Evolutionary conservation across 202 grass and related monocot genomes (phyloP).

Genomic region (Zoysia matrella): DNA sequence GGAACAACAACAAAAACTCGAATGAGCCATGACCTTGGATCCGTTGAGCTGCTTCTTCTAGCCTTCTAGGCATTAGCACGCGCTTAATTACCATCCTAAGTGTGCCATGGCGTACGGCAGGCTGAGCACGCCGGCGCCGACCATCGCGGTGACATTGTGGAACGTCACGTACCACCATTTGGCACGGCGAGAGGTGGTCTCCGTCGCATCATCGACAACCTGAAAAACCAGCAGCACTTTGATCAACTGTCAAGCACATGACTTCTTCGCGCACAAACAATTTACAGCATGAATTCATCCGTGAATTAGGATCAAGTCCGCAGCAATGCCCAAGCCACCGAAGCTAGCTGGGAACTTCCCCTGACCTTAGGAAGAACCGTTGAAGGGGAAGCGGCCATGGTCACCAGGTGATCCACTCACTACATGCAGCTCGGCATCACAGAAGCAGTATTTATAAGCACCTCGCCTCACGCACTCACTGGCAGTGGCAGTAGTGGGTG

Average conservation of each 20-base stretch:
- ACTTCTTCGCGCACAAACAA: too few relatives aligned
- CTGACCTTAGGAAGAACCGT: conserved; percentile 63
- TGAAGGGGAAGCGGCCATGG: conserved; percentile 58
- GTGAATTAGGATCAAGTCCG: neutral
- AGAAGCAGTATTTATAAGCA: conserved; percentile 32
- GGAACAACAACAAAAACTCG: too few relatives aligned
- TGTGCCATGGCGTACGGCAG: conserved; percentile 74
- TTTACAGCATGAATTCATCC: neutral
- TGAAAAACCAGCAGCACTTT: too few relatives aligned
- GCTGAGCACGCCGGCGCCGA: conserved; percentile 86
- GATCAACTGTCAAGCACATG: too few relatives aligned
- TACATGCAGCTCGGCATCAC: neutral
- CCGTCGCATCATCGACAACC: conserved; percentile 39
- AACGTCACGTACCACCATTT: conserved; percentile 99
- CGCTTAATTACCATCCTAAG: too few relatives aligned
- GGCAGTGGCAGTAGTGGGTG: neutral
- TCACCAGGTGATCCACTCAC: too few relatives aligned
- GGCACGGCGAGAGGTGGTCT: conserved; percentile 51
- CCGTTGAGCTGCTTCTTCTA: too few relatives aligned
- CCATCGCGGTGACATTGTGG: conserved; percentile 99
- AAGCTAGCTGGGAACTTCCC: neutral
- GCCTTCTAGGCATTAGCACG: too few relatives aligned
- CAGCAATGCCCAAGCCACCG: neutral
- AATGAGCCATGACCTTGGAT: too few relatives aligned
- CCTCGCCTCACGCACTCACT: too few relatives aligned